Evolutionary conservation across 306 rosid genomes (phyloP).

Genomic region (Ziziphus jujuba): DNA sequence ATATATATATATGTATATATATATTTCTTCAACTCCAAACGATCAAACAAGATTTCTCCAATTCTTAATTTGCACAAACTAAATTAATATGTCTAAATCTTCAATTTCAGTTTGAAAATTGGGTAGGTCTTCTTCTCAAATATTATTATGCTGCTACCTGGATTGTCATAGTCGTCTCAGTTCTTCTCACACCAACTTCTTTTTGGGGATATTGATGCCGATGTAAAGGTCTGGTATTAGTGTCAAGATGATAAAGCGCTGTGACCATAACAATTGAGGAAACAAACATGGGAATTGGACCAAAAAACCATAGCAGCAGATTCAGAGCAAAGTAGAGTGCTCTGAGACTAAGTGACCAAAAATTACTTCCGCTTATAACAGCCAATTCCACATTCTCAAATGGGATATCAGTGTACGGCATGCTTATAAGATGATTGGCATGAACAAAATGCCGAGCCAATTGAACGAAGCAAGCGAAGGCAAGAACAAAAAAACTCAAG

Average conservation of each 20-base stretch:
- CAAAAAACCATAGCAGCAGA: slow-evolving; percentile 78
- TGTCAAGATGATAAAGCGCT: slow-evolving; percentile 50
- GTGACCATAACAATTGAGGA: slow-evolving; percentile 54
- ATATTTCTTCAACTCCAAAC: no score
- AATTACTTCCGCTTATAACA: slow-evolving; percentile 71
- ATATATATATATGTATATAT: no score
- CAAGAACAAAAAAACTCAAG: slow-evolving; percentile 61
- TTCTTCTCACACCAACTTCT: slow-evolving; percentile 5
- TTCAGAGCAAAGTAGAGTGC: slow-evolving; percentile 71
- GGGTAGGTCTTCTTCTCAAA: no score
- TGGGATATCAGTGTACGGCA: slow-evolving; percentile 53
- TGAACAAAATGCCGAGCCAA: slow-evolving; percentile 73
- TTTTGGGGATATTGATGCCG: slow-evolving; percentile 19
- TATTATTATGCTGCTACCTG: neutral
- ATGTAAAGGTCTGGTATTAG: slow-evolving; percentile 56
- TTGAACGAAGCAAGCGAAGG: slow-evolving; percentile 70
- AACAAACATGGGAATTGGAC: slow-evolving; percentile 80
- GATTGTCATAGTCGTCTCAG: slow-evolving; percentile 9
- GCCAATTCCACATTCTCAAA: slow-evolving; percentile 50
- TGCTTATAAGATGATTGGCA: slow-evolving; percentile 67
- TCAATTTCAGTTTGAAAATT: no score
- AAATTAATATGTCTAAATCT: no score
- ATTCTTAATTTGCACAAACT: no score
- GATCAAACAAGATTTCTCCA: no score
- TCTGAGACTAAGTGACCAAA: slow-evolving; percentile 76